Base-by-base conservation (phyloP, 306 rosid species). In the Urtica urens region DNA sequence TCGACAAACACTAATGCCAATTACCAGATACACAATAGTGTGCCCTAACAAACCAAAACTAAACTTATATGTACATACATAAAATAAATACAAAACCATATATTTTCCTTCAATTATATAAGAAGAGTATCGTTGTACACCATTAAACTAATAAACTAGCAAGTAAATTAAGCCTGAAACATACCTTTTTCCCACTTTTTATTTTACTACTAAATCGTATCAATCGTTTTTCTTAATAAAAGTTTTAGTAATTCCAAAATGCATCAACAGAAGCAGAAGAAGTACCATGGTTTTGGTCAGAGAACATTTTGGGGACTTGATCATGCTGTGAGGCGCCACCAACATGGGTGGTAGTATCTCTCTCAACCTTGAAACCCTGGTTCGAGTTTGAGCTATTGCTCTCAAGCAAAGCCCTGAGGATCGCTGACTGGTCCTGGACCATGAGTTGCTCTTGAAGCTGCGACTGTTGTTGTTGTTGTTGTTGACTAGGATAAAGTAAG, bases 301-400 rank as follows among this genome's bases (percentile, higher is more conserved):
- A 69, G 35, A 71, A 80, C 29, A 31, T 37, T 58, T 73, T 67
- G 1, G 76, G 53, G 27, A 73, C 67, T 1, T 9, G 11, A 35
- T 83, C 79, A 63, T 76, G 93, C 54, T 81, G 94, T 0, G 93
- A 75, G 27, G 63, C 71, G 19, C 67, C 73, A 34, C 60, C 31
- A 43, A 69, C n/a, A n/a, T n/a, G n/a, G n/a, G n/a, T n/a, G n/a
- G n/a, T n/a, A n/a, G n/a, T 74, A 8, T 78, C 86, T 61, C 69
- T 66, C 66, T 77, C 83, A n/a, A 77, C 15, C 51, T 84, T 84
- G 73, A 70, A 78, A 29, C 55, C 63, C 46, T 38, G 76, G 59
- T 72, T 72, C 60, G 65, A 17, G 56, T 47, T 63, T 31, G 82
- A 63, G 16, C 60, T 82, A 35, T 74, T 74, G 68, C 62, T 84